These are phyloP conservation scores for Melampsora americana DNA, from an alignment of 1,284 basidiomycete species.

Conservation along the genomic window DNA sequence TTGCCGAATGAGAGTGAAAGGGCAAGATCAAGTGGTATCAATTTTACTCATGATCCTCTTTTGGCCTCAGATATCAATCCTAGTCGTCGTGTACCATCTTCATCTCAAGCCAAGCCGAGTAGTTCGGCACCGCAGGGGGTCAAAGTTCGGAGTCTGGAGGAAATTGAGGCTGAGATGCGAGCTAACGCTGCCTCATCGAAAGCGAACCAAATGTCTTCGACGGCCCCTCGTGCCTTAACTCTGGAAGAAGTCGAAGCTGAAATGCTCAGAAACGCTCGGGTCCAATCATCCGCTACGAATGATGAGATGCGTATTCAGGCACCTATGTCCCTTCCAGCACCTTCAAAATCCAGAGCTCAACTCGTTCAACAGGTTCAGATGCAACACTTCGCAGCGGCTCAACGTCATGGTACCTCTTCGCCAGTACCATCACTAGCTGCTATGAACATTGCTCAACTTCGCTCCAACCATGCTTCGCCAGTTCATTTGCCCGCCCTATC, in stretches of 20 bases:
- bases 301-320: slow-evolving; percentile 14
- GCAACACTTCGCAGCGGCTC: slow-evolving; percentile 4
- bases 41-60: slow-evolving; percentile 37
- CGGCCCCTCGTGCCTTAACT: slow-evolving; percentile 62
- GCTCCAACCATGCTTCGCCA: slow-evolving; percentile 1
- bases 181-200: slow-evolving; percentile 54
- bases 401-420: slow-evolving; percentile 11
- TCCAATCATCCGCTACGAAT: background rate
- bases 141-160: slow-evolving; percentile 53
- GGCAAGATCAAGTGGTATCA: slow-evolving; percentile 21
- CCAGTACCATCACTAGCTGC: background rate
- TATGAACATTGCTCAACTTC: background rate
- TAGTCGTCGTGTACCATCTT: slow-evolving; percentile 6
- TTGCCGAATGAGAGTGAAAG: background rate
- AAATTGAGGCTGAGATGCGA: slow-evolving; percentile 55
- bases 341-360: slow-evolving; percentile 20
- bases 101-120: slow-evolving; percentile 4
- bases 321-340: slow-evolving; percentile 17
- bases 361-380: slow-evolving; percentile 33
- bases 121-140: slow-evolving; percentile 27
- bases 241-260: slow-evolving; percentile 92
- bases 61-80: slow-evolving; percentile 20
- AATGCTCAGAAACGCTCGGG: slow-evolving; percentile 59
- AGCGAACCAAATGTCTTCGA: slow-evolving; percentile 25
- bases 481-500: slow-evolving; percentile 24